phyloP scores from a whole-genome alignment of 1,284 basidiomycete genomes.

The Rhodotorula glutinis region DNA sequence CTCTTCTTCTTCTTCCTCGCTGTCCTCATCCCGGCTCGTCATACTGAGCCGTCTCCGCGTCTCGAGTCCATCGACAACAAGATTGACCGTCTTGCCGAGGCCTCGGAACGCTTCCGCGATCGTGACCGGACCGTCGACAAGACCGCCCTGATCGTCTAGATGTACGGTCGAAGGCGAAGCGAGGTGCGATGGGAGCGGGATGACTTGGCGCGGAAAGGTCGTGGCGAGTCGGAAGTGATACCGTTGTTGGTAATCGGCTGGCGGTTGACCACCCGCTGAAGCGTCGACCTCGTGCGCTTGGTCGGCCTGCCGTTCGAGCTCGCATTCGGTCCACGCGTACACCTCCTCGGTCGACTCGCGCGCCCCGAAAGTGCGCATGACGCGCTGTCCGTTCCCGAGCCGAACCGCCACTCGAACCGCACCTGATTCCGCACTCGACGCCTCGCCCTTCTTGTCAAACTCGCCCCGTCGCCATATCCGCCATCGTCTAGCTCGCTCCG shows the following conservation, averaged over 20 bases:
- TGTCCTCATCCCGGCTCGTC: slow-evolving; percentile 44
- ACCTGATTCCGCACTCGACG: slow-evolving; percentile 47
- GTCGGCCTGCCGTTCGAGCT: slow-evolving; percentile 8
- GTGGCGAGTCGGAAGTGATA: slow-evolving; percentile 64
- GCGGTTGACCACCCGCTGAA: slow-evolving; percentile 44
- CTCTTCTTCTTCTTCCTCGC: slow-evolving; percentile 35
- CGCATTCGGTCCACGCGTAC: slow-evolving; percentile 64
- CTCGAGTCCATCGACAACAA: slow-evolving; percentile 61
- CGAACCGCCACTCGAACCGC: slow-evolving; percentile 63
- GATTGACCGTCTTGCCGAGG: slow-evolving; percentile 63
- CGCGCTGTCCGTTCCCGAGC: slow-evolving; percentile 62
- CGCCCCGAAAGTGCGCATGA: slow-evolving; percentile 60
- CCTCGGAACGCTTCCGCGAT: slow-evolving; percentile 53
- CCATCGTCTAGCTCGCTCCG: slow-evolving; percentile 50
- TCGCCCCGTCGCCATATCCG: slow-evolving; percentile 50
- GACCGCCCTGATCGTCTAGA: slow-evolving; percentile 23
- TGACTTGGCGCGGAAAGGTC: slow-evolving; percentile 61
- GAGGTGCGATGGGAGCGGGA: slow-evolving; percentile 52
- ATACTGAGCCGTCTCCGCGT: slow-evolving; percentile 25
- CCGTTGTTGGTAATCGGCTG: slow-evolving; percentile 47
- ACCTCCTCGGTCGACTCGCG: slow-evolving; percentile 59
- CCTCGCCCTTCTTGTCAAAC: slow-evolving; percentile 51
- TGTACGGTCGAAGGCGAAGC: background rate
- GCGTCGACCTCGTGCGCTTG: background rate
- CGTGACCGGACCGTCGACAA: slow-evolving; percentile 52